Percentiles rank a stretch among this genome's conserved stretches.
Conservation (phyloP, 2,329 filamentous ascomycete genomes). For the Lasiodiplodia gonubiensis region DNA sequence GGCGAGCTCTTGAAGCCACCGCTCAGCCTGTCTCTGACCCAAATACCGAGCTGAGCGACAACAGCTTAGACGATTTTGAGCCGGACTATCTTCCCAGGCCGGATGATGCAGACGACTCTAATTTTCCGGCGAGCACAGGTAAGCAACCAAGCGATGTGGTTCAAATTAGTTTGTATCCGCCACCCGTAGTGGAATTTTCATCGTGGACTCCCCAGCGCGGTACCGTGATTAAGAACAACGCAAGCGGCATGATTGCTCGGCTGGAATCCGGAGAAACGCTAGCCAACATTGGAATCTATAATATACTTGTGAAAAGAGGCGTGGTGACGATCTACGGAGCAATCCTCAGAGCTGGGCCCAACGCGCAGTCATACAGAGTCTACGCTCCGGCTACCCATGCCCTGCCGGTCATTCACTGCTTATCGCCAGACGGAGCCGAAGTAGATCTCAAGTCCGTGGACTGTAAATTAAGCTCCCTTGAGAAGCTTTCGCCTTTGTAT, state of each 20-base stretch:
- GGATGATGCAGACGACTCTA: conserved; percentile 14
- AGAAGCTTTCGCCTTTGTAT: conserved; percentile 69
- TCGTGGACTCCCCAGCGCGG: conserved; percentile 14
- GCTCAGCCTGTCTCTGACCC: background rate
- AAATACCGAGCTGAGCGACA: conserved; percentile 9
- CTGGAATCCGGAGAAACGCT: conserved; percentile 44
- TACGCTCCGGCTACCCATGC: conserved; percentile 73
- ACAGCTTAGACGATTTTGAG: conserved; percentile 23
- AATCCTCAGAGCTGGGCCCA: conserved; percentile 56
- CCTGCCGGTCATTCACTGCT: conserved; percentile 63
- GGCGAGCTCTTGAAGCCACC: conserved; percentile 10
- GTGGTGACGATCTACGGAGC: conserved; percentile 70
- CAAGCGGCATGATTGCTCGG: conserved; percentile 34
- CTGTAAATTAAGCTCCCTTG: conserved; percentile 60
- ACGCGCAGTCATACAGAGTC: conserved; percentile 58
- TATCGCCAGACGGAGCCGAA: conserved; percentile 53
- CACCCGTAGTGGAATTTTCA: conserved; percentile 18
- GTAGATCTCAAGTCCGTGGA: conserved; percentile 58
- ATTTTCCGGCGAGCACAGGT: background rate
- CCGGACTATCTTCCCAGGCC: conserved; percentile 19
- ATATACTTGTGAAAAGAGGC: conserved; percentile 66
- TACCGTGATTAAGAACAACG: conserved; percentile 34
- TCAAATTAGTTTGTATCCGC: background rate
- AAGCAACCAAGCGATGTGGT: background rate
- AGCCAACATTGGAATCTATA: conserved; percentile 67